Evolutionary conservation across 176 grass and related monocot genomes (phyloP), one percentile per base, ranked within the genome.

Genomic region (Melocanna baccifera): DNA sequence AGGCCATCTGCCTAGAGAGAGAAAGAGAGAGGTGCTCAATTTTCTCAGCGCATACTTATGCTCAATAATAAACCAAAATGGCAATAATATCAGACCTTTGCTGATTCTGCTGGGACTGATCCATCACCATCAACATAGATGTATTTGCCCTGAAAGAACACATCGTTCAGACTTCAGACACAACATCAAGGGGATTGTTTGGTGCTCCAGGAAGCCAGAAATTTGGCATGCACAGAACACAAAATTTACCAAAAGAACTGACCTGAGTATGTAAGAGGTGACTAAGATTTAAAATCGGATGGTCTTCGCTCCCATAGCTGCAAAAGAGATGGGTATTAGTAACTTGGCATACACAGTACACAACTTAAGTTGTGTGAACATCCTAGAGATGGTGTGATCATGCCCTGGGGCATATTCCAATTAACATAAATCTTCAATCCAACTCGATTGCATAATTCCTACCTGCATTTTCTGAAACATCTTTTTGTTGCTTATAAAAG

Each of bases 121-220:
- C 96, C 96, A 75, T 98, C 96, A 78, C 96, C 96, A 90, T 98
- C 83, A 48, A 95, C 91, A 68, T 69, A 92, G 41, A 98, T 87
- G 11, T 92, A 98, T 73, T 86, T 86, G 30, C 83, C 69, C 93
- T 98, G 87, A 84, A 87, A 83, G 41, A 78, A 78, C 32, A 67
- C 19, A 82, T 2, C 25, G 29, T 28, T 75, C 61, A 75, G 50
- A 59, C 1, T 28, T 69, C 61, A 75, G 41, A 41, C 3, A 71
- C 15, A 73, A 32, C 62, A 81, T 32, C n/a, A 69, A 81, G 14
- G 43, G 57, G 20, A 68, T 42, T 40, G 41, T 28, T 50, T 80
- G 12, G 34, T 25, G 29, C 84, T 43, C 7, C 37, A 83, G 11
- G 32, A 66, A 83, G 8, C 26, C 50, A 45, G 6, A 81, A 81